Conservation (phyloP, 1,284 basidiomycete genomes). For the Ustilago trichophora region DNA sequence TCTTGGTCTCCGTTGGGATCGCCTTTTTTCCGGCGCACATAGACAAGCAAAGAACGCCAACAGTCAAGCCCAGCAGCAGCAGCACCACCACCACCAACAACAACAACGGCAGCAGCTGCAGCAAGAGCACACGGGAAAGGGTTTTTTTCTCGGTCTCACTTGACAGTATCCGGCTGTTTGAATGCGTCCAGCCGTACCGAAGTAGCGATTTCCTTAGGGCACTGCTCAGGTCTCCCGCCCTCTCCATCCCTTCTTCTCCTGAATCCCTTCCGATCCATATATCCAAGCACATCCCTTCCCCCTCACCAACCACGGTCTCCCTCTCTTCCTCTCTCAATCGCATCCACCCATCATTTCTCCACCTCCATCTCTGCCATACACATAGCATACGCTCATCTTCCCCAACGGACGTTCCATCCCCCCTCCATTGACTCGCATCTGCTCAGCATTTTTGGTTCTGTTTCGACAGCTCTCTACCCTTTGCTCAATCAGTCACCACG, state of each 20-base stretch:
- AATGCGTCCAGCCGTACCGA: constrained; percentile 4
- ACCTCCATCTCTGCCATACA: too few species aligned
- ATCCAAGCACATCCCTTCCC: not conserved
- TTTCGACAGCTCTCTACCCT: too few species aligned
- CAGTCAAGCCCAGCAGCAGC: too few species aligned
- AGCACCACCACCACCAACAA: too few species aligned
- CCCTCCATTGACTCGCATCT: too few species aligned
- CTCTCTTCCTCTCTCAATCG: not conserved
- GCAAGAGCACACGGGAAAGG: too few species aligned
- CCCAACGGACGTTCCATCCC: too few species aligned
- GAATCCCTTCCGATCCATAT: constrained; percentile 6
- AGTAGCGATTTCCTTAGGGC: constrained; percentile 23
- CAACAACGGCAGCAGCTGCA: not conserved
- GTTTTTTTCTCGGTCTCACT: constrained; percentile 4
- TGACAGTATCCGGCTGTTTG: constrained; percentile 2
- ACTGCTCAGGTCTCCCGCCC: constrained; percentile 4
- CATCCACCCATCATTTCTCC: not conserved
- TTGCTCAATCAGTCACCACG: too few species aligned
- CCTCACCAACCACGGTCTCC: not conserved
- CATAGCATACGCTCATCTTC: too few species aligned
- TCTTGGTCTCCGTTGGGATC: not conserved
- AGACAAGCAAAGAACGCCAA: too few species aligned
- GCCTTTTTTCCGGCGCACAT: not conserved
- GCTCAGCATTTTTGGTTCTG: too few species aligned
- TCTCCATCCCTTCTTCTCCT: not conserved